Conservation (phyloP, 73 alveolate species). For the Diophrys appendiculata region DNA sequence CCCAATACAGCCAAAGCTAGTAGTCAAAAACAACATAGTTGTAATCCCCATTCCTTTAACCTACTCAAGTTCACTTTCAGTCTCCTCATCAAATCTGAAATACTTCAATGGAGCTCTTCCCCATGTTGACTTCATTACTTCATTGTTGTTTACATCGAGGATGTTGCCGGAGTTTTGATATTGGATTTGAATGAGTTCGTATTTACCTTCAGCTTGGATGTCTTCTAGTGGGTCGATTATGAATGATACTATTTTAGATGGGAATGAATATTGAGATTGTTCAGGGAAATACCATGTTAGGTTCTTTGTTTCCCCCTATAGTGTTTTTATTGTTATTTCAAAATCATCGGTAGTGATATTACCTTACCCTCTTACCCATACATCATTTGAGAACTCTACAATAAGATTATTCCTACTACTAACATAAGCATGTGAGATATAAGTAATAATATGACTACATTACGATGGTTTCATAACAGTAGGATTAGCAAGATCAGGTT, state of each 20-base stretch:
- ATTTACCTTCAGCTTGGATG: neutral
- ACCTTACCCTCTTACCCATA: constrained; percentile 30
- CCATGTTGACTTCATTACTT: neutral
- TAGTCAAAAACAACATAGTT: neutral
- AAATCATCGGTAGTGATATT: constrained; percentile 22
- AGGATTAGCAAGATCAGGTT: too few species aligned
- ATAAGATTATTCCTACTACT: constrained; percentile 14
- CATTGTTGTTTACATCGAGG: neutral
- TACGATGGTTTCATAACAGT: constrained; percentile 6
- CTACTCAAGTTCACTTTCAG: neutral
- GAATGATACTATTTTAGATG: constrained; percentile 12
- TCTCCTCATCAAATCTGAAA: neutral
- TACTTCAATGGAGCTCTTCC: neutral
- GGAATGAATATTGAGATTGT: constrained; percentile 8
- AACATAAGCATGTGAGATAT: constrained; percentile 2
- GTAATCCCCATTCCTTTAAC: neutral
- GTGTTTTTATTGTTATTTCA: neutral
- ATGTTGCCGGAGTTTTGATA: neutral
- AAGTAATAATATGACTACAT: constrained; percentile 24
- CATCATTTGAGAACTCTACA: constrained; percentile 23
- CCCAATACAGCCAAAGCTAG: neutral
- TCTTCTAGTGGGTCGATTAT: neutral
- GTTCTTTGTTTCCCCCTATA: neutral
- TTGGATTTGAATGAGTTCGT: neutral
- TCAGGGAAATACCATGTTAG: constrained; percentile 17